phyloP scores from a whole-genome alignment of 2,329 filamentous ascomycete genomes.

The Fusarium citri region DNA sequence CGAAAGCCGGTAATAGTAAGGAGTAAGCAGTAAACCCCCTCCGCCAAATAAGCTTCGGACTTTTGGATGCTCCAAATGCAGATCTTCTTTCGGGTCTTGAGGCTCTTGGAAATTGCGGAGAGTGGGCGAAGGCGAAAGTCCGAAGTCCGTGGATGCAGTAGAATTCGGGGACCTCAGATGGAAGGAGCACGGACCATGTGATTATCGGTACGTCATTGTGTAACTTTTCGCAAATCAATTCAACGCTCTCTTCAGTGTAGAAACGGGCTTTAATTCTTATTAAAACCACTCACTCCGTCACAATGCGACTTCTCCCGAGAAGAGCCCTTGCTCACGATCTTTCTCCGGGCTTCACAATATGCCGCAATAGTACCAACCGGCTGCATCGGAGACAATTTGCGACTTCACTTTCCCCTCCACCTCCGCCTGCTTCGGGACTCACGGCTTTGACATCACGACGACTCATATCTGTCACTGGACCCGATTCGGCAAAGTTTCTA shows the following conservation, averaged over 20 bases:
- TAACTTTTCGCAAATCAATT: constrained; percentile 38
- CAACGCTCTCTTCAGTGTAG: constrained; percentile 14
- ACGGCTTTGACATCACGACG: constrained; percentile 76
- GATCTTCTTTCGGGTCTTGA: constrained; percentile 18
- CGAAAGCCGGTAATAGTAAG: constrained; percentile 15
- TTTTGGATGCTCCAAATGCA: constrained; percentile 1
- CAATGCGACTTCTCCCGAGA: constrained; percentile 44
- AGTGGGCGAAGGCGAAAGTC: constrained; percentile 19
- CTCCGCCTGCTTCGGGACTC: constrained; percentile 60
- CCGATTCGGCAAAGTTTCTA: constrained; percentile 84
- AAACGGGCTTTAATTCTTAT: constrained; percentile 6
- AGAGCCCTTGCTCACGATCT: constrained; percentile 32
- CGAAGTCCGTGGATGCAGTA: constrained; percentile 23
- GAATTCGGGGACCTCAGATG: neutral
- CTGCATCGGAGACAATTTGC: constrained; percentile 50
- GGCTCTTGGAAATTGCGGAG: neutral
- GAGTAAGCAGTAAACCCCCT: neutral
- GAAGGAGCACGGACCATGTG: constrained; percentile 33
- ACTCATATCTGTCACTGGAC: constrained; percentile 82
- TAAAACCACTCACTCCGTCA: constrained; percentile 26
- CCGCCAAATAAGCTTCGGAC: constrained; percentile 13
- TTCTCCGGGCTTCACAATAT: constrained; percentile 38
- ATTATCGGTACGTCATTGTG: constrained; percentile 39
- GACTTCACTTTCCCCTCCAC: constrained; percentile 49
- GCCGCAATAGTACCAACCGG: constrained; percentile 47